Percentiles rank a stretch among this genome's conserved stretches.
Conservation (phyloP, 495 filamentous ascomycete species). For the Xylaria longipes region DNA sequence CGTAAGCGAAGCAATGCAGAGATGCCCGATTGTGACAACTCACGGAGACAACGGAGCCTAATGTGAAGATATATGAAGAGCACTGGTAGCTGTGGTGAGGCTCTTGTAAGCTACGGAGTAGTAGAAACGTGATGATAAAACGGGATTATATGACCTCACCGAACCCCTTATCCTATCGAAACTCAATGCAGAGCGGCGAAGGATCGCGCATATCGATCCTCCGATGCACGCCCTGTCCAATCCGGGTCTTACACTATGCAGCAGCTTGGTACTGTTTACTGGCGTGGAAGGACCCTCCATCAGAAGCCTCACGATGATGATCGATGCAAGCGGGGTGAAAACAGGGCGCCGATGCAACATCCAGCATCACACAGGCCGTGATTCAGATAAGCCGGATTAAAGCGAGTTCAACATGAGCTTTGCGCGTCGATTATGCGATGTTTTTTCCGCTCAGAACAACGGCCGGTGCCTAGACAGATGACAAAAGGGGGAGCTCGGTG, state of each 20-base stretch:
- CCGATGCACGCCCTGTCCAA: conserved; percentile 8
- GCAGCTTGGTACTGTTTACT: neutral
- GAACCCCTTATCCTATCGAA: neutral
- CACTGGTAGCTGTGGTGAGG: conserved; percentile 13
- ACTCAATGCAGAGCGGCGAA: conserved; percentile 2
- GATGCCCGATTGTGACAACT: conserved; percentile 17
- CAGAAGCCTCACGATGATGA: conserved; percentile 10
- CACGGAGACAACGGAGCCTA: conserved; percentile 10
- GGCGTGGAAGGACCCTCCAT: conserved; percentile 2
- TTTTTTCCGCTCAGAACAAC: neutral
- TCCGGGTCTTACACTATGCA: conserved; percentile 6
- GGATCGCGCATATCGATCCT: conserved; percentile 11
- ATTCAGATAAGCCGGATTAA: neutral
- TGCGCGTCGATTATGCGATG: conserved; percentile 3
- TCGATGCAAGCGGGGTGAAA: conserved; percentile 20
- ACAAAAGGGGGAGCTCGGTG: conserved; percentile 7
- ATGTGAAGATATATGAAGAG: conserved; percentile 23
- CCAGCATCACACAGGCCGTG: neutral
- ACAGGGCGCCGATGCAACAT: conserved; percentile 19
- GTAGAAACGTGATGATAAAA: conserved; percentile 15
- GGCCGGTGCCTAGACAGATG: neutral
- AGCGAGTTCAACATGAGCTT: neutral
- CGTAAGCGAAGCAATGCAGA: conserved; percentile 13
- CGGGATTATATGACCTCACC: conserved; percentile 11
- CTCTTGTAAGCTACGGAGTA: conserved; percentile 16